Conservation (phyloP, 2,329 filamentous ascomycete genomes). For the Parastagonospora avenae region DNA sequence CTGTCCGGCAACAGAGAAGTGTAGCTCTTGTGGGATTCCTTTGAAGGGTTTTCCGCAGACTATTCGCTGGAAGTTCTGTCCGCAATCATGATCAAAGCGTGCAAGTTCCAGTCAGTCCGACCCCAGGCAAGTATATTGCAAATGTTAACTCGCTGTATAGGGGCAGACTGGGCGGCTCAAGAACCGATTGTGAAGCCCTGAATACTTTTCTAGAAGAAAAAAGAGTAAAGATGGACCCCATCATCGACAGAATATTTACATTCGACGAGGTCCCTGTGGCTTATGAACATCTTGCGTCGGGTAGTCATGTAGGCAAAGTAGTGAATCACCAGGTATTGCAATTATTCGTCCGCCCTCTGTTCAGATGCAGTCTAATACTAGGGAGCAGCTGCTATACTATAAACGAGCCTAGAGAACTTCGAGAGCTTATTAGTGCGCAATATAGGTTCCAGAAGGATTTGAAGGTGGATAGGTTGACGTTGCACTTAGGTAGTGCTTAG, state of each 20-base stretch:
- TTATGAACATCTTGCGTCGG: conserved; percentile 1
- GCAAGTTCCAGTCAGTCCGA: conserved; percentile 25
- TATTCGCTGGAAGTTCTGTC: conserved; percentile 16
- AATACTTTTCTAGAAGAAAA: conserved; percentile 41
- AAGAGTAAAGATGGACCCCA: conserved; percentile 29
- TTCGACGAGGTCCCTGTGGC: conserved; percentile 42
- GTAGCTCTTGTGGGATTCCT: conserved; percentile 35
- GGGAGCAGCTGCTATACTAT: too few relatives aligned
- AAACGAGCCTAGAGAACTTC: too few relatives aligned
- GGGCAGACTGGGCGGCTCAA: conserved; percentile 65
- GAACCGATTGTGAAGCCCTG: conserved; percentile 52
- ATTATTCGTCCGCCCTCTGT: too few relatives aligned
- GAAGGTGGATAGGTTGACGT: too few relatives aligned
- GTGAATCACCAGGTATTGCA: too few relatives aligned
- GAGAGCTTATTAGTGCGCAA: too few relatives aligned
- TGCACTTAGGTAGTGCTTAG: too few relatives aligned
- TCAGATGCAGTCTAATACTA: too few relatives aligned
- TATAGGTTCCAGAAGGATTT: too few relatives aligned
- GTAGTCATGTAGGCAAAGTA: neutral
- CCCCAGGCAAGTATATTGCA: neutral
- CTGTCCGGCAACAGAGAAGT: conserved; percentile 19
- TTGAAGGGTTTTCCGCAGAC: conserved; percentile 16
- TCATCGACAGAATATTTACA: conserved; percentile 42
- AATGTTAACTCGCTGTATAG: conserved; percentile 37
- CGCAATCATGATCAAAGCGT: conserved; percentile 24